Evolutionary conservation across 208 protist genomes (phyloP), one percentile per base, ranked within the genome.

Genomic region (Wallacemonas sp.): DNA sequence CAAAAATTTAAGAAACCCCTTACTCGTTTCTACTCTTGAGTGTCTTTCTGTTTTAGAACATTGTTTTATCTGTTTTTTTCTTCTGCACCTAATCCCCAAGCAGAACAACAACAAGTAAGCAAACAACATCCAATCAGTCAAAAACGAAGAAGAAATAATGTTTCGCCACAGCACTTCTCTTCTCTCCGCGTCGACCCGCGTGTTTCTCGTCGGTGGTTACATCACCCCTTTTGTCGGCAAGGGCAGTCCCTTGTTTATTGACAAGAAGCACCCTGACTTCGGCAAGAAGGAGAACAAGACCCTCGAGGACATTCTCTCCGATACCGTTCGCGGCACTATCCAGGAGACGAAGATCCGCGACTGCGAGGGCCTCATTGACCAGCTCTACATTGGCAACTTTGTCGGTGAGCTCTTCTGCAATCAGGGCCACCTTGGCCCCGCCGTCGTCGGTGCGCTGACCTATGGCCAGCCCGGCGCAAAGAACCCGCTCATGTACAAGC

Each of bases 181-280:
- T 14, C 47, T 68, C 55, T 68, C 70, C 41, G 79, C 75, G 39
- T 58, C 67, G 19, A 65, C 44, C 27, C 79, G 83, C 49, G 71
- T 94, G 39, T 97, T 93, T 72, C 68, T 97, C 45, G 64, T 94
- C 15, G 93, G 91, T 26, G 90, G 93, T 26, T 66, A 83, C 75
- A 88, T 95, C 38, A 93, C 89, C 17, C 83, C 88, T 5, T 97
- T 97, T 46, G 73, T 97, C 24, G 92, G 92, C 42, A 97, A 97
- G 78, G 90, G 88, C 64, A 87, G 84, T 72, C 83, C 81, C 26
- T 77, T 91, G 12, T 97, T 97, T 56, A 96, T 96, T 28, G 84
- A 91, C 68, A 97, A 97, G 82, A 91, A 90, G 59, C 89, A 97
- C 67, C 81, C 86, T 17, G 84, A 94, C 72, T 96, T 94, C 64